These are phyloP conservation scores for Amanita subjunquillea DNA, from an alignment of 768 basidiomycete genomes.

Conservation along the genomic window DNA sequence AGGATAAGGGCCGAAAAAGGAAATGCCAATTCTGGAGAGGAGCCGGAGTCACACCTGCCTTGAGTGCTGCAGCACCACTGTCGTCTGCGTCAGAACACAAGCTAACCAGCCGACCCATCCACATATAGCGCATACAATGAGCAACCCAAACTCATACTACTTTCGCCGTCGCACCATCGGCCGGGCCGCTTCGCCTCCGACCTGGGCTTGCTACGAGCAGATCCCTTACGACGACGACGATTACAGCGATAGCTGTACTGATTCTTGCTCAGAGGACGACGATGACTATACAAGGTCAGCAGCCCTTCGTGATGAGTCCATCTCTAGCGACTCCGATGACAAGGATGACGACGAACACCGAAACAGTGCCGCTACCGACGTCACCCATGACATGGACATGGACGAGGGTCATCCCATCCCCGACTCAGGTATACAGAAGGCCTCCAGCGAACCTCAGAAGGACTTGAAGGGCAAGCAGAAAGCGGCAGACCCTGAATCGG, in stretches of 20 bases:
- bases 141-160: conserved; percentile 30
- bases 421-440: conserved; percentile 13
- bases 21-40: neutral
- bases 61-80: neutral
- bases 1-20: neutral
- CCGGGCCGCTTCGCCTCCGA: conserved; percentile 74
- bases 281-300: conserved; percentile 40
- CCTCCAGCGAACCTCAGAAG: conserved; percentile 30
- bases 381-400: conserved; percentile 31
- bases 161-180: conserved; percentile 70
- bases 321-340: conserved; percentile 23
- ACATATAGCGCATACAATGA: conserved; percentile 18
- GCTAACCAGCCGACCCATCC: neutral
- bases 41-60: conserved; percentile 2
- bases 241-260: conserved; percentile 48
- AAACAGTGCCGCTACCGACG: conserved; percentile 11
- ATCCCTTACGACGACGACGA: conserved; percentile 62
- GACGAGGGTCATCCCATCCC: conserved; percentile 46
- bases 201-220: conserved; percentile 89
- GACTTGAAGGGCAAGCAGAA: conserved; percentile 77
- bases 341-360: conserved; percentile 23
- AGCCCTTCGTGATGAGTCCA: conserved; percentile 7
- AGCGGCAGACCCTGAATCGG: conserved; percentile 57
- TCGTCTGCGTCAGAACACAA: neutral
- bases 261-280: conserved; percentile 68